These are phyloP conservation scores for Tuber aestivum DNA, from an alignment of 495 filamentous ascomycete species.

Conservation along the genomic window DNA sequence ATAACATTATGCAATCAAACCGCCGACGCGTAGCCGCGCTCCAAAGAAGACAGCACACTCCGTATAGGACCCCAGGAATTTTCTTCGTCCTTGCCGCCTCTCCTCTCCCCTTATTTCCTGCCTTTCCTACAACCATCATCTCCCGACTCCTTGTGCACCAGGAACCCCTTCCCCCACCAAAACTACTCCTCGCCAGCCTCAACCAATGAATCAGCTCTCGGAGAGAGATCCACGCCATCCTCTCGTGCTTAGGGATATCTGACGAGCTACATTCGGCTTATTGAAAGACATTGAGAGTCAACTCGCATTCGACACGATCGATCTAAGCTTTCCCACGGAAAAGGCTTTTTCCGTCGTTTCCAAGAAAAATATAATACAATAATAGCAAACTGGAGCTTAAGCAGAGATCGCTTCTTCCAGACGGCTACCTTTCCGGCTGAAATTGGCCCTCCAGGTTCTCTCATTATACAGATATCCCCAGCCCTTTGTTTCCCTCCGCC, in stretches of 20 bases:
- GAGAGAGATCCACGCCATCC: neutral
- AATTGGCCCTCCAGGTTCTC: neutral
- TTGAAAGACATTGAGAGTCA: neutral
- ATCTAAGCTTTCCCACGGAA: neutral
- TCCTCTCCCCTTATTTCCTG: neutral
- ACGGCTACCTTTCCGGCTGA: neutral
- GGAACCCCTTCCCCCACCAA: neutral
- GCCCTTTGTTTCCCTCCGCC: neutral
- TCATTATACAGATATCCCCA: neutral
- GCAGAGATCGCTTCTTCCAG: neutral
- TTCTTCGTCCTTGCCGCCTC: neutral
- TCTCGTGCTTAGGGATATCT: neutral
- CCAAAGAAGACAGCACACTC: neutral
- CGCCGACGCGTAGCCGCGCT: neutral
- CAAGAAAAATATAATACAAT: neutral
- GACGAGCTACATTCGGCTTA: neutral
- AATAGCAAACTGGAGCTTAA: neutral
- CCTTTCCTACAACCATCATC: neutral
- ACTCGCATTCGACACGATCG: neutral
- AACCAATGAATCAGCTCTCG: neutral
- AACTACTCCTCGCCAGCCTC: neutral
- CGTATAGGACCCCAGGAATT: neutral
- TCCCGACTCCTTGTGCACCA: too few relatives aligned
- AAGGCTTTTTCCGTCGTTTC: neutral
- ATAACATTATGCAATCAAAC: too few relatives aligned